Base-by-base conservation (phyloP, 2,329 filamentous ascomycete genomes). In the Verticillium nubilum region DNA sequence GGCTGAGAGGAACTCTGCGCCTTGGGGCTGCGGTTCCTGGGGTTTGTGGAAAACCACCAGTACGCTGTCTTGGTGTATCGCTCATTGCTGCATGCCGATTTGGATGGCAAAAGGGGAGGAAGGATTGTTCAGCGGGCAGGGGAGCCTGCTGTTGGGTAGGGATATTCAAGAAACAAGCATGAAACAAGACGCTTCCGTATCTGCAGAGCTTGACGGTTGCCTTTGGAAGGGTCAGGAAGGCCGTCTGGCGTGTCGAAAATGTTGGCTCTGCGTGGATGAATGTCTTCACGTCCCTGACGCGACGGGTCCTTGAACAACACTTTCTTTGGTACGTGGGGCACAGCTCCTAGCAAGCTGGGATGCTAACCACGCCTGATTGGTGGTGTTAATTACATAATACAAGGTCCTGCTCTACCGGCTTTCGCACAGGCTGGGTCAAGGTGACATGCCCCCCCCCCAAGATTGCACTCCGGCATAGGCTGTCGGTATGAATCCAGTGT, bases 51-150 rank as follows among this genome's bases (percentile, higher is more conserved):
- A 88, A 95, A 70, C 89, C 86, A 78, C 87, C 89, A 82, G 90
- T 92, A 79, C 88, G 86, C 79, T 92, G 81, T 78, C 87, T 89
- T 76, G 88, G 91, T 79, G 90, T 95, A 75, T 81, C 84, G 84
- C 86, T 91, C 91, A 94, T 94, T 77, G 86, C 86, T 47, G 42
- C 42, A 47, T 47, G 42, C 42, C 42, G 42, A 2, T 47, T 47
- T 23, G 42, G 19, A 47, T 47, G 6, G 42, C 42, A 47, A 25
- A 47, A 47, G 19, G 33, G 17, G 42, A 47, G n/a, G 42, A 47
- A 47, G 23, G n/a, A 19, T 47, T 47, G 42, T 10, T 23, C 42
- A 23, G 42, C 42, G 42, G 37, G 42, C 42, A 47, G 42, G 23
- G 19, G 9, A 23, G 42, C 42, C 42, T 47, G 42, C 42, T 47